Percentiles rank a stretch among this genome's conserved stretches.
Conservation (phyloP, 352 stramenopile genomes). For the Globisporangium perplexum region DNA sequence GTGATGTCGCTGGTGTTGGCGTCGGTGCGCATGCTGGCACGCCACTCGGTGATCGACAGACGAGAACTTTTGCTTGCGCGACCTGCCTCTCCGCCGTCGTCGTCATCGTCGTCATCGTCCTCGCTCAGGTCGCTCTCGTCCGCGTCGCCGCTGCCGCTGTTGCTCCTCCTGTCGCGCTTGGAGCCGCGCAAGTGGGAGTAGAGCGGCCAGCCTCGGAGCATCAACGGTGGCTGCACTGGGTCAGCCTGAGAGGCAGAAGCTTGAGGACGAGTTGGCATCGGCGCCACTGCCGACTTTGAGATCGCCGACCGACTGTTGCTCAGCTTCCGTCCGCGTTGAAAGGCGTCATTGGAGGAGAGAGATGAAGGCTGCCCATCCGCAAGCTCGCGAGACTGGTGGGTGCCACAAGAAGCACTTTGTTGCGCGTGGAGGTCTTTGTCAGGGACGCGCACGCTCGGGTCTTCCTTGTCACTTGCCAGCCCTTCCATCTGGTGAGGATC, state of each 20-base stretch:
- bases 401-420: background rate
- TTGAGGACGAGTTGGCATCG: background rate
- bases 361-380: background rate
- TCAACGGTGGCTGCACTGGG: background rate
- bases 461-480: background rate
- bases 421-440: background rate
- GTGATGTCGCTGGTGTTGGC: background rate
- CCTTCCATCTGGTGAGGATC: too few relatives aligned
- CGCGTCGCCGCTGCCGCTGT: background rate
- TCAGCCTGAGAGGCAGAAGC: background rate
- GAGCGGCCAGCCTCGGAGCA: slow-evolving; percentile 1
- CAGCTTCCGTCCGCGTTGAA: background rate
- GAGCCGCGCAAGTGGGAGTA: background rate
- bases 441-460: background rate
- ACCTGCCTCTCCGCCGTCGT: slow-evolving; percentile 28
- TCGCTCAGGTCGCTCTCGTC: slow-evolving; percentile 5
- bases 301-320: background rate
- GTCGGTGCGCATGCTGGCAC: background rate
- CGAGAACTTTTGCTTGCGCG: slow-evolving; percentile 13
- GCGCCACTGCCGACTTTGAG: background rate
- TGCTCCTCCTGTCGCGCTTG: background rate
- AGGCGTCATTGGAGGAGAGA: background rate
- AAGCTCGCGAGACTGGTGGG: background rate
- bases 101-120: slow-evolving; percentile 19
- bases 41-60: background rate